Evolutionary conservation across 257 asterid species (phyloP), one percentile per base, ranked within the genome.

Genomic region (Solanum boliviense): DNA sequence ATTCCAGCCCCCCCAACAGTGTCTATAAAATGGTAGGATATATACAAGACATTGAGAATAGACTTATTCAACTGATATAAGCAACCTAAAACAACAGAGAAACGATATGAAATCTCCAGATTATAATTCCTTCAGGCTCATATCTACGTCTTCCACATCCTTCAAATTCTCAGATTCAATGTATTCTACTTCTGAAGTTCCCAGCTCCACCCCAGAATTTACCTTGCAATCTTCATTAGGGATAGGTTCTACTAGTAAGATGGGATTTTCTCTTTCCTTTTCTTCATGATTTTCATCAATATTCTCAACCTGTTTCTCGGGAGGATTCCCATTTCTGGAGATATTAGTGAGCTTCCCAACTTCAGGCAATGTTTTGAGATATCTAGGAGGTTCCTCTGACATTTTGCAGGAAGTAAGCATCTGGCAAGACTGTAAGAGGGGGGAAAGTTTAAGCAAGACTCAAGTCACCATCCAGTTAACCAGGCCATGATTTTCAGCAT

Each of bases 111-210:
- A 7, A 78, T 44, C 23, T 39, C 60, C 62, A 39, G 60, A 68
- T 38, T 35, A 60, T 71, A 81, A 34, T 89, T 93, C 99, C 97
- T 94, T 91, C 81, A 93, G 79, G 91, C 93, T 87, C 60, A 78
- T 86, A 82, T 92, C 94, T 71, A 90, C 89, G 84, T 96, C 94
- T 84, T 93, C 95, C 18, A 96, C 92, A 90, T 94, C 97, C 84
- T 93, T 87, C 93, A 96, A 87, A 84, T 93, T 92, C 90, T 91
- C 96, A 89, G 99, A 94, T 56, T 93, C 98, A 88, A 94, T 89
- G 90, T 95, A 96, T 90, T 94, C 98, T 68, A 95, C 96, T 90
- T 95, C 99, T 74, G 90, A 52, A 89, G n/a, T 93, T 70, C 85
- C 93, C 78, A 87, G 88, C 72, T 88, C 95, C 25, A 88, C 91